Percentiles rank a stretch among this genome's conserved stretches.
phyloP scores from a whole-genome alignment of 345 rosid species.

The Aquilaria yunnanensis region DNA sequence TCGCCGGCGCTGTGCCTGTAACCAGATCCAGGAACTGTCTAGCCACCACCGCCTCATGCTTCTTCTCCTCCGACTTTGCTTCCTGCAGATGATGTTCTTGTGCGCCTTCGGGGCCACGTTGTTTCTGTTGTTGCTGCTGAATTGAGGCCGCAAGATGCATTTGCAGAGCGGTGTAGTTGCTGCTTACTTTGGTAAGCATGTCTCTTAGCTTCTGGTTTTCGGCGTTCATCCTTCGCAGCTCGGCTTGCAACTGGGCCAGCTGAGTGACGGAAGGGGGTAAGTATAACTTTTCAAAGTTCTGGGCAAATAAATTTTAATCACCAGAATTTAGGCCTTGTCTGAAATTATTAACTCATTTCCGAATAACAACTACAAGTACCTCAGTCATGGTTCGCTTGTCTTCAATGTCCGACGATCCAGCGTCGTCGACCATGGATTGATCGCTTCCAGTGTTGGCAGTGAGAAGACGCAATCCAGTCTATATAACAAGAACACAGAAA shows the following conservation, averaged over 20 bases:
- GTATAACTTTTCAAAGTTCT: not conserved
- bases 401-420: slow-evolving; percentile 54
- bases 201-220: slow-evolving; percentile 76
- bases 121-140: slow-evolving; percentile 42
- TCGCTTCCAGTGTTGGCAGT: slow-evolving; percentile 70
- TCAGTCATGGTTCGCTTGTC: slow-evolving; percentile 46
- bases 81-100: slow-evolving; percentile 38
- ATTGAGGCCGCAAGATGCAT: slow-evolving; percentile 55
- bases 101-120: slow-evolving; percentile 15
- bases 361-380: slow-evolving; percentile 26
- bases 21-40: slow-evolving; percentile 63
- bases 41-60: slow-evolving; percentile 34
- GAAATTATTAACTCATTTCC: too few species aligned
- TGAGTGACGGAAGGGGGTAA: slow-evolving; percentile 10
- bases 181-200: slow-evolving; percentile 67
- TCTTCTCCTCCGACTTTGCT: slow-evolving; percentile 35
- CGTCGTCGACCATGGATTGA: slow-evolving; percentile 76
- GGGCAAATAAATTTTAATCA: not conserved
- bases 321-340: too few species aligned
- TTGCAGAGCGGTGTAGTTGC: slow-evolving; percentile 60
- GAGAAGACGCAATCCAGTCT: slow-evolving; percentile 83
- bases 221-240: slow-evolving; percentile 55
- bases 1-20: slow-evolving; percentile 22
- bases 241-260: slow-evolving; percentile 55
- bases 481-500: slow-evolving; percentile 3